phyloP scores from a whole-genome alignment of 1,284 basidiomycete species.

The Microbotryum intermedium region DNA sequence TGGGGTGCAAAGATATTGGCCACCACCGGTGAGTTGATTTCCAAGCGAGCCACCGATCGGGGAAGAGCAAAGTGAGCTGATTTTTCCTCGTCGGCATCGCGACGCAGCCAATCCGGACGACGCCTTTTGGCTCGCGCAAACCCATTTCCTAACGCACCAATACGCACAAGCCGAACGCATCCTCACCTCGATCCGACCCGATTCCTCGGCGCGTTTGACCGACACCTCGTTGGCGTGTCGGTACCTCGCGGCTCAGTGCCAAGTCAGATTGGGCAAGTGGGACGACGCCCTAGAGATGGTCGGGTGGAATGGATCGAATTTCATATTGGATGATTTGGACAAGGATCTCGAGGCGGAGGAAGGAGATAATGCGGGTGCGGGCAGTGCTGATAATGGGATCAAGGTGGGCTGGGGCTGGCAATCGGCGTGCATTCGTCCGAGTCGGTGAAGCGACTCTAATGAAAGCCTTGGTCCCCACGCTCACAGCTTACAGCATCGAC shows the following conservation, averaged over 20 bases:
- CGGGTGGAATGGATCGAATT: slow-evolving; percentile 51
- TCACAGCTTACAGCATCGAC: slow-evolving; percentile 86
- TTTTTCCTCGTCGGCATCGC: background rate
- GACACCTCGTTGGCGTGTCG: slow-evolving; percentile 87
- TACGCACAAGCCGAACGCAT: slow-evolving; percentile 89
- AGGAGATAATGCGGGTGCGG: no score
- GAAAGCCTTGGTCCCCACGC: no score
- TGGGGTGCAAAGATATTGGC: slow-evolving; percentile 96
- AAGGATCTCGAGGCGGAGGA: no score
- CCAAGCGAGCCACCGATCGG: background rate
- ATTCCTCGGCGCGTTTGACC: slow-evolving; percentile 48
- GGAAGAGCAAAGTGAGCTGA: background rate
- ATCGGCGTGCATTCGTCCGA: no score
- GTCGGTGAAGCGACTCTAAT: no score
- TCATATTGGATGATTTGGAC: no score
- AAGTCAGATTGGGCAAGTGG: slow-evolving; percentile 88
- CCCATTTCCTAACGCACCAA: slow-evolving; percentile 89
- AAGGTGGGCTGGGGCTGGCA: no score
- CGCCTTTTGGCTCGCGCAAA: slow-evolving; percentile 97
- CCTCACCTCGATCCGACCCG: slow-evolving; percentile 48
- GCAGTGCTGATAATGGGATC: no score
- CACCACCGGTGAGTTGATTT: slow-evolving; percentile 70
- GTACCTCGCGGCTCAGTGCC: slow-evolving; percentile 88
- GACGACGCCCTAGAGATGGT: slow-evolving; percentile 85
- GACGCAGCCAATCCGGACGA: slow-evolving; percentile 78